These are phyloP conservation scores for Pyricularia sp. DNA, from an alignment of 2,329 filamentous ascomycete species.

Conservation along the genomic window DNA sequence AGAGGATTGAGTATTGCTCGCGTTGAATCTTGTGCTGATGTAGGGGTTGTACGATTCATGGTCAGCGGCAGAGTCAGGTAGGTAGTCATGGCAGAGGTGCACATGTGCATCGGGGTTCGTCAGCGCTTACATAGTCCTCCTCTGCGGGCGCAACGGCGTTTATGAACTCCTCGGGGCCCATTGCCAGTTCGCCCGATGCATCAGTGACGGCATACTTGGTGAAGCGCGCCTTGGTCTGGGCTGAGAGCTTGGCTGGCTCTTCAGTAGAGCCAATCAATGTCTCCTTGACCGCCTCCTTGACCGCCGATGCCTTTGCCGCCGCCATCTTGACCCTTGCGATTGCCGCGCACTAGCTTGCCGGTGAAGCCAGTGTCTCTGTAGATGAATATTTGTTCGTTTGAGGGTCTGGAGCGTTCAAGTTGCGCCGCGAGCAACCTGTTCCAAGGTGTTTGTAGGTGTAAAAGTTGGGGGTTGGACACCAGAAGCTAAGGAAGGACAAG, in stretches of 20 bases:
- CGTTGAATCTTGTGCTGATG: slow-evolving; percentile 90
- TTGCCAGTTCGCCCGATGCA: slow-evolving; percentile 61
- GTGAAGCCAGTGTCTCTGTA: not conserved
- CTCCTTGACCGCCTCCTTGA: slow-evolving; percentile 67
- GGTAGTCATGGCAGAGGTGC: not conserved
- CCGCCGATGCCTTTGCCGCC: slow-evolving; percentile 31
- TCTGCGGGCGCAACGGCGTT: slow-evolving; percentile 73
- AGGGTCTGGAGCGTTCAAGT: not conserved
- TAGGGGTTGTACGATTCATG: not conserved
- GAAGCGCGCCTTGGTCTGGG: slow-evolving; percentile 66
- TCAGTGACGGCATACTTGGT: slow-evolving; percentile 64
- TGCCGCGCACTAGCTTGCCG: not conserved
- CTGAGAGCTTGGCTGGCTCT: slow-evolving; percentile 50
- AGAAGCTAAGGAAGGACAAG: not conserved
- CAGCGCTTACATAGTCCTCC: slow-evolving; percentile 72
- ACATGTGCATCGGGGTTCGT: slow-evolving; percentile 3
- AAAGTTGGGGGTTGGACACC: not conserved
- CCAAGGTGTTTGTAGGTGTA: not conserved
- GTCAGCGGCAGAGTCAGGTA: slow-evolving; percentile 1
- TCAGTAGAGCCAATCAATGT: slow-evolving; percentile 51
- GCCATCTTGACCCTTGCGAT: slow-evolving; percentile 4
- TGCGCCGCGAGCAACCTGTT: not conserved
- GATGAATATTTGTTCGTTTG: not conserved
- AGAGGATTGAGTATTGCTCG: slow-evolving; percentile 89
- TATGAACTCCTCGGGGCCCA: slow-evolving; percentile 80